phyloP scores from a whole-genome alignment of 192 early-diverging fungal genomes.

The Paraglomus brasilianum region DNA sequence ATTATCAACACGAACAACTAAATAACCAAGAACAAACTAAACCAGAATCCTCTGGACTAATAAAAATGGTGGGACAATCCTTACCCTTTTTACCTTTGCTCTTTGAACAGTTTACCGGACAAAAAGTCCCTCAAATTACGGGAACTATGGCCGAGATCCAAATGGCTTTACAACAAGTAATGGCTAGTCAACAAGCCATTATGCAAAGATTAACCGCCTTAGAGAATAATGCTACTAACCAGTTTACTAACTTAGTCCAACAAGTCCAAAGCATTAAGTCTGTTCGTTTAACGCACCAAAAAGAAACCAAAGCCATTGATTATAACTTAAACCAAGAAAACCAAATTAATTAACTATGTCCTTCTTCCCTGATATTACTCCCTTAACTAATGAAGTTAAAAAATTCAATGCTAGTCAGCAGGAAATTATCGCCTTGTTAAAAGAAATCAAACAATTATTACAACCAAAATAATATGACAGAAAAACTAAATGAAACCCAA shows the following conservation, averaged over 20 bases:
- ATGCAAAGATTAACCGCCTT: background rate
- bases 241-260: background rate
- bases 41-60: background rate
- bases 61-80: background rate
- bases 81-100: background rate
- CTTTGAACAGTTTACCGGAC: background rate
- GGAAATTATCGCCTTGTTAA: conserved; percentile 12
- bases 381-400: conserved; percentile 6
- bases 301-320: conserved; percentile 12
- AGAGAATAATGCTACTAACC: background rate
- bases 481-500: conserved; percentile 1
- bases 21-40: background rate
- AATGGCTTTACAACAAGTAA: background rate
- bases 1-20: no score
- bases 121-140: background rate
- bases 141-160: conserved; percentile 13
- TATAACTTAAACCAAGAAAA: background rate
- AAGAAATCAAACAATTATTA: conserved; percentile 11
- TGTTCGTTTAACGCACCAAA: background rate
- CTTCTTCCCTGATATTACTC: conserved; percentile 1
- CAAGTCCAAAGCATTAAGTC: conserved; percentile 26
- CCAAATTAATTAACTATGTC: background rate
- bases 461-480: conserved; percentile 10
- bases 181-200: background rate
- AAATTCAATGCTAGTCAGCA: background rate